These are phyloP conservation scores for Talaromyces albobiverticillius DNA, from an alignment of 2,329 filamentous ascomycete species.

Conservation along the genomic window DNA sequence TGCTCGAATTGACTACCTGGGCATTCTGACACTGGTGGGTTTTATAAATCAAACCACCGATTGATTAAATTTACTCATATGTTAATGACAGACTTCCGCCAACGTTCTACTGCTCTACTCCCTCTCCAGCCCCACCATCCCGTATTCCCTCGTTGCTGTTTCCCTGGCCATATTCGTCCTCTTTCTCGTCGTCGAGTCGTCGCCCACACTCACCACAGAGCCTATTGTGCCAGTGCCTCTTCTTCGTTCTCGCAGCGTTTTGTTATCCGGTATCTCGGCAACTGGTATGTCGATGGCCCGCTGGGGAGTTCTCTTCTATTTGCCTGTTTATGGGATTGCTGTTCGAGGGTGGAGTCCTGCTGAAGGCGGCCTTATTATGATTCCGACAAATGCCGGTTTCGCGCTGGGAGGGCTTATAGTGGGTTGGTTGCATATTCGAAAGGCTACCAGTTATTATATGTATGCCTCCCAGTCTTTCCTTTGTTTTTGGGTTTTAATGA, in stretches of 20 bases:
- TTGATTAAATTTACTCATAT: neutral
- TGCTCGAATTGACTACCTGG: slow-evolving; percentile 69
- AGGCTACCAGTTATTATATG: slow-evolving; percentile 69
- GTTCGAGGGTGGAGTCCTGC: slow-evolving; percentile 69
- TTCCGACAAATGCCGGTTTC: slow-evolving; percentile 80
- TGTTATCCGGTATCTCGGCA: slow-evolving; percentile 71
- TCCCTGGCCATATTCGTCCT: slow-evolving; percentile 58
- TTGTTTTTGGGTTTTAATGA: no score
- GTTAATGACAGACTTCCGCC: slow-evolving; percentile 51
- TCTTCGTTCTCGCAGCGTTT: slow-evolving; percentile 65
- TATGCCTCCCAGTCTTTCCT: slow-evolving; percentile 22
- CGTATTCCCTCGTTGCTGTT: slow-evolving; percentile 57
- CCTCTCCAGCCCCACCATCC: slow-evolving; percentile 63
- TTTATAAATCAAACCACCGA: neutral
- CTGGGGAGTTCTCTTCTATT: slow-evolving; percentile 78
- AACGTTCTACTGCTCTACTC: slow-evolving; percentile 72
- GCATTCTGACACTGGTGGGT: slow-evolving; percentile 63
- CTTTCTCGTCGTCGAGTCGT: slow-evolving; percentile 62
- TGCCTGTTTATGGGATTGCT: slow-evolving; percentile 74
- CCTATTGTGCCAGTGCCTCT: slow-evolving; percentile 73
- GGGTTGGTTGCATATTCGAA: slow-evolving; percentile 72
- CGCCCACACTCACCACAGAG: slow-evolving; percentile 53
- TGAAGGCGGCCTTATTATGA: slow-evolving; percentile 69
- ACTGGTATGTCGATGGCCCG: slow-evolving; percentile 76
- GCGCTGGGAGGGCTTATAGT: slow-evolving; percentile 69